These are phyloP conservation scores for Nitzschia sp. DNA, from an alignment of 108 stramenopile genomes.

Conservation along the genomic window DNA sequence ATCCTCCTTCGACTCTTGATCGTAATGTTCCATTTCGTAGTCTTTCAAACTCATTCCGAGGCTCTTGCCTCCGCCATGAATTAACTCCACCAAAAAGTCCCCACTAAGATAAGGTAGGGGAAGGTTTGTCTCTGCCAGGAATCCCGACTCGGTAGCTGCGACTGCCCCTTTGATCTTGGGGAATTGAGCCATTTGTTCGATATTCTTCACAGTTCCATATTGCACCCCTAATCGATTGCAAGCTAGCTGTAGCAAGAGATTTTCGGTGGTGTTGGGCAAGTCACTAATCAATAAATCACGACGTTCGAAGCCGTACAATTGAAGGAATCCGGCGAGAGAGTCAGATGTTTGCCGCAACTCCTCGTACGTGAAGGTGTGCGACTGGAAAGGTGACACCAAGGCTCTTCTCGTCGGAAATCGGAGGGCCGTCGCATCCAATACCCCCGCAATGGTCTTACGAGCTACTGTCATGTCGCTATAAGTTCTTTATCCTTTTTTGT, in stretches of 20 bases:
- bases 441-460: slow-evolving; percentile 43
- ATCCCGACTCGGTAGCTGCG: slow-evolving; percentile 5
- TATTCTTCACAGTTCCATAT: slow-evolving; percentile 36
- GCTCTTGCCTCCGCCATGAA: slow-evolving; percentile 7
- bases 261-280: slow-evolving; percentile 45
- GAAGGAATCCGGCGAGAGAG: slow-evolving; percentile 31
- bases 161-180: slow-evolving; percentile 35
- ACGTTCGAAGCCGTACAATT: slow-evolving; percentile 34
- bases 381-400: slow-evolving; percentile 37
- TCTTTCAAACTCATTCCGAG: slow-evolving; percentile 6
- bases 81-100: slow-evolving; percentile 32
- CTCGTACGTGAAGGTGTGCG: slow-evolving; percentile 23
- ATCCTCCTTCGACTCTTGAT: slow-evolving; percentile 17
- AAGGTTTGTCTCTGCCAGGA: slow-evolving; percentile 36
- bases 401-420: slow-evolving; percentile 25
- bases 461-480: no score
- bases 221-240: slow-evolving; percentile 45
- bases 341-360: slow-evolving; percentile 28
- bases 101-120: slow-evolving; percentile 28
- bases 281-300: slow-evolving; percentile 43
- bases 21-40: slow-evolving; percentile 19
- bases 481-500: no score
- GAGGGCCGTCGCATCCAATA: slow-evolving; percentile 33
- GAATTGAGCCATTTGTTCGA: slow-evolving; percentile 35
- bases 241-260: slow-evolving; percentile 46